Conservation (phyloP, 805 yeast genomes). For the Nakazawaea sp. region DNA sequence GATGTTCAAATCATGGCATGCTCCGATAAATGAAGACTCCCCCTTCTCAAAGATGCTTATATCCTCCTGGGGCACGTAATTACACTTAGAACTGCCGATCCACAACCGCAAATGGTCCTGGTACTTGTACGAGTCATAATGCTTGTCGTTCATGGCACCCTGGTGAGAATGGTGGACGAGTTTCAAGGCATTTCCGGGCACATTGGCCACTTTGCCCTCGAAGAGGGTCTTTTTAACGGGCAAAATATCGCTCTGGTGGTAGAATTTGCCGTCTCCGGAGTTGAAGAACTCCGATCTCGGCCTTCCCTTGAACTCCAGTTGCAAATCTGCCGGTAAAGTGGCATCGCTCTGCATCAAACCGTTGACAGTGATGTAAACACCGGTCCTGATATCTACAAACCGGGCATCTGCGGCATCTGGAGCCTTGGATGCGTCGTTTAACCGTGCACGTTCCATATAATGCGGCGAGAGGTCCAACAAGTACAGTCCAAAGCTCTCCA, state of each 20-base stretch:
- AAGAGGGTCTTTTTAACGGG: slow-evolving; percentile 22
- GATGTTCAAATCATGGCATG: slow-evolving; percentile 30
- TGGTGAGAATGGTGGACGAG: slow-evolving; percentile 17
- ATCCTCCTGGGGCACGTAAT: slow-evolving; percentile 33
- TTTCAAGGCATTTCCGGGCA: slow-evolving; percentile 18
- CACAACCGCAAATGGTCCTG: slow-evolving; percentile 30
- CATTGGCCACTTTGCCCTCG: slow-evolving; percentile 23
- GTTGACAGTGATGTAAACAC: slow-evolving; percentile 51
- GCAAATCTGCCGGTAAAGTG: slow-evolving; percentile 13
- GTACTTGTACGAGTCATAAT: slow-evolving; percentile 21
- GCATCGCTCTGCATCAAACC: slow-evolving; percentile 32
- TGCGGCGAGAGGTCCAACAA: slow-evolving; percentile 41
- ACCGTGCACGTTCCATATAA: slow-evolving; percentile 39
- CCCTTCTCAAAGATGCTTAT: slow-evolving; percentile 25
- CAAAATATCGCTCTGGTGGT: slow-evolving; percentile 18
- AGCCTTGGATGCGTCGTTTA: slow-evolving; percentile 37
- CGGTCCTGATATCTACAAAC: slow-evolving; percentile 54
- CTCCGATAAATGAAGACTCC: slow-evolving; percentile 30
- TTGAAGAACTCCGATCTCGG: slow-evolving; percentile 21
- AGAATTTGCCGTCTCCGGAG: slow-evolving; percentile 27
- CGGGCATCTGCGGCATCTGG: slow-evolving; percentile 43
- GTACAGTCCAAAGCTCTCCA: slow-evolving; percentile 38
- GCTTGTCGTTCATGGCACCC: slow-evolving; percentile 14
- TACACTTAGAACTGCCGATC: slow-evolving; percentile 28
- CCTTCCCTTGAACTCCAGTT: slow-evolving; percentile 11